Evolutionary conservation across 148 eudicot genomes (phyloP), one percentile per base, ranked within the genome.

Genomic region (Fagopyrum esculentum): DNA sequence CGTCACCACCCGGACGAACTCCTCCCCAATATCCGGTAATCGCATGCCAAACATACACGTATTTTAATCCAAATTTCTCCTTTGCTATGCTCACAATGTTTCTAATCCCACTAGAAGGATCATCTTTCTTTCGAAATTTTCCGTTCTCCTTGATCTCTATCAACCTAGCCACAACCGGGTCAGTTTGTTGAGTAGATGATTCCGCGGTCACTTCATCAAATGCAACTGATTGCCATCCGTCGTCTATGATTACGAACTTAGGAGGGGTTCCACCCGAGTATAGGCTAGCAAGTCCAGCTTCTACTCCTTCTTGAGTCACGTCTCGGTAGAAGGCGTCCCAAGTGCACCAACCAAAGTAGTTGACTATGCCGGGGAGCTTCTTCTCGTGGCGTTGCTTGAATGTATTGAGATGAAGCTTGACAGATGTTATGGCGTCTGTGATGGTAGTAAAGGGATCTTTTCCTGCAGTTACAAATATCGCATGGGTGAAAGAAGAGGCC

Each of bases 301-400:
- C 97, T 9, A 92, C 97, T 5, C 95, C 97, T 55, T 92, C 95
- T 63, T 92, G 97, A 73, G 91, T 87, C 43, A 92, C 97, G 44
- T 92, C 86, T 61, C 88, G 94, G 78, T 92, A 92, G 78, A 92
- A 92, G n/a, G 97, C 97, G 76, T 92, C 97, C 97, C 97, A 92
- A 1, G 97, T 92, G 78, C 97, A 92, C 97, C 97, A 92, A 69
- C 97, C 97, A 46, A 92, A 92, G 71, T 81, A 90, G 77, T 90
- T 95, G 30, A 90, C 78, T 50, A 90, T 87, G 9, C 88, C 89
- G 0, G 97, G 93, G 11, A 90, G 46, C 75, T 85, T 82, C 82
- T 92, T 92, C 80, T 92, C 97, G 44, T 88, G 84, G 0, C 91
- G 82, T 49, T 82, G 90, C 79, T 86, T 77, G 71, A 66, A 66